Percentiles rank a stretch among this genome's conserved stretches.
phyloP scores from a whole-genome alignment of 768 basidiomycete species.

The Cystofilobasidium capitatum region DNA sequence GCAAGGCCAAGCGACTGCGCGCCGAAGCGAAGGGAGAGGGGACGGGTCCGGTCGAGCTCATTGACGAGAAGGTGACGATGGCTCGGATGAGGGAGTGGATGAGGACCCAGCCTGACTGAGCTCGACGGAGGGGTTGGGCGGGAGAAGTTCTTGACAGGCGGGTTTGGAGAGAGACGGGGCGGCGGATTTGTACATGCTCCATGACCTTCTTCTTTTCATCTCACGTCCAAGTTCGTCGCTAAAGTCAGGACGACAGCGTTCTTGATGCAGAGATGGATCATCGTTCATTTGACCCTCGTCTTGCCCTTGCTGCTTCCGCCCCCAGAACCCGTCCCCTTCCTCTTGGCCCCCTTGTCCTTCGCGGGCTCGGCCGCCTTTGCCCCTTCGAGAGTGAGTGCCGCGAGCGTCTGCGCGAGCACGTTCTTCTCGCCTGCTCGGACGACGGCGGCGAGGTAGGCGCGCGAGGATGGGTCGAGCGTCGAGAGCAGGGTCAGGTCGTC shows the following conservation, averaged over 20 bases:
- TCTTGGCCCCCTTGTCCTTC: slow-evolving; percentile 33
- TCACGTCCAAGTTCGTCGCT: too few species aligned
- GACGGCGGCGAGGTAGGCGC: slow-evolving; percentile 21
- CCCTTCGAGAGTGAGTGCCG: slow-evolving; percentile 1
- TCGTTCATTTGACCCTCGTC: slow-evolving; percentile 7
- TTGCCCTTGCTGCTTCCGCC: background rate
- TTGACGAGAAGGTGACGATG: background rate
- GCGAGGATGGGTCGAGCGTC: background rate
- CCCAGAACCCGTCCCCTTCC: slow-evolving; percentile 29
- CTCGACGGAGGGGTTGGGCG: too few species aligned
- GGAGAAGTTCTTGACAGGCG: too few species aligned
- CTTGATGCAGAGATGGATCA: too few species aligned
- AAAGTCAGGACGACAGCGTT: too few species aligned
- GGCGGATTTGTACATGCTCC: too few species aligned
- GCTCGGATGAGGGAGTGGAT: background rate
- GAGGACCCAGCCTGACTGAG: background rate
- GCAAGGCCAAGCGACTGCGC: slow-evolving; percentile 11
- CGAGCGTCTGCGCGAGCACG: slow-evolving; percentile 23
- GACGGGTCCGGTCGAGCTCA: background rate
- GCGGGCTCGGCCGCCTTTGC: background rate
- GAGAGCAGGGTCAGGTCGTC: slow-evolving; percentile 17
- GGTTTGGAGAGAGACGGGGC: too few species aligned
- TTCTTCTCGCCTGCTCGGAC: slow-evolving; percentile 28
- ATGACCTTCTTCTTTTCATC: too few species aligned
- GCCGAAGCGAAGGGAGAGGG: slow-evolving; percentile 1